phyloP scores from a whole-genome alignment of 2,329 filamentous ascomycete species.

The Colletotrichum orbiculare region DNA sequence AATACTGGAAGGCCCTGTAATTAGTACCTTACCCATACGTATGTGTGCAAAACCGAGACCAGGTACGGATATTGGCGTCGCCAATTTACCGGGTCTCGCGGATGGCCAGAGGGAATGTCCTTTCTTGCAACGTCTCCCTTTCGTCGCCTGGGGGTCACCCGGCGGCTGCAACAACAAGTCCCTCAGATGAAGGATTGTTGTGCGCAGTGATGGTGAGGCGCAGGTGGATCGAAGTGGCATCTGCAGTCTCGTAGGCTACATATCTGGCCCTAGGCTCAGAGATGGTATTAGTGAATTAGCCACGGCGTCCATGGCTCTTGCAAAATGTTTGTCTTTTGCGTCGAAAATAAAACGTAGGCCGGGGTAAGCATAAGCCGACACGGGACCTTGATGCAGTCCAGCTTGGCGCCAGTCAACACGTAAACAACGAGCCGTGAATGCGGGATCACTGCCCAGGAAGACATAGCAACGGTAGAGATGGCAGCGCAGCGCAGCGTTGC shows the following conservation, averaged over 20 bases:
- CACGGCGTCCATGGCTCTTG: not conserved
- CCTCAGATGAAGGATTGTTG: conserved; percentile 6
- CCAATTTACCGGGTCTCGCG: conserved; percentile 25
- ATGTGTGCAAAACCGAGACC: conserved; percentile 9
- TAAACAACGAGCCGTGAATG: not conserved
- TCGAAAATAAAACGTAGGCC: not conserved
- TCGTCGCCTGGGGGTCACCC: too few species aligned
- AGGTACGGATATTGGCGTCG: conserved; percentile 12
- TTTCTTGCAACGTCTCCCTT: too few species aligned
- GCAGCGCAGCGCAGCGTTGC: conserved; percentile 10
- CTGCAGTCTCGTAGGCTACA: conserved; percentile 4
- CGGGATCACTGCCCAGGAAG: not conserved
- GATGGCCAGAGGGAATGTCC: not conserved
- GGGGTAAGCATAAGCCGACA: too few species aligned
- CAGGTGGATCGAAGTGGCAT: not conserved
- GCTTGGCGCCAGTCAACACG: too few species aligned
- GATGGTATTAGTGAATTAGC: not conserved
- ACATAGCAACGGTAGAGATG: not conserved
- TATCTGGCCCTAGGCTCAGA: not conserved
- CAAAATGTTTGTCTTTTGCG: not conserved
- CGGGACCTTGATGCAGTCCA: not conserved
- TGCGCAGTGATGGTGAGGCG: too few species aligned
- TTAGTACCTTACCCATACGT: not conserved
- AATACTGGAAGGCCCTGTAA: conserved; percentile 8
- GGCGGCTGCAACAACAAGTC: conserved; percentile 22